Base-by-base conservation (phyloP, 2,329 filamentous ascomycete genomes). In the Penicillium thymicola region DNA sequence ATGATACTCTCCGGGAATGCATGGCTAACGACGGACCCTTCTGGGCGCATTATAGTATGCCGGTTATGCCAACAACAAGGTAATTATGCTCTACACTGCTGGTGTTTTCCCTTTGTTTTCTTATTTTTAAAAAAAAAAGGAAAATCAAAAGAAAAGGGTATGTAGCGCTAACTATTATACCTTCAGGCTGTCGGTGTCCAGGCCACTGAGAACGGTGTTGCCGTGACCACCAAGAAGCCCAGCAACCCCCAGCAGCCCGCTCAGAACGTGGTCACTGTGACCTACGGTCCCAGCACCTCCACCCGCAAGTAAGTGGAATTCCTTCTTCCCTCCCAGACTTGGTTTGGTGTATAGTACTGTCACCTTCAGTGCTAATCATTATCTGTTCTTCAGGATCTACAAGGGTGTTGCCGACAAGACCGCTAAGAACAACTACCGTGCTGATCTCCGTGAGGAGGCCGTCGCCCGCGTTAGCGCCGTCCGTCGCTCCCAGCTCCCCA, bases 11-110 rank as follows among this genome's bases (percentile, higher is more conserved):
- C 46, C 8, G 55, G 48, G 59, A 58, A 62, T 59, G 21, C 56
- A 52, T 49, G 38, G 59, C 65, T 72, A 55, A 73, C 54, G 47
- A 42, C 23, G 30, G 59, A 28, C 38, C 55, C 11, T 49, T 37
- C 45, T 51, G 36, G 49, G 38, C 40, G 41, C n/a, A 28, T 59
- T 58, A 48, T 75, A 95, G 90, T 85, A 96, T 79, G 90, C 90
- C 72, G 94, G 94, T 74, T 95, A 92, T 79, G 86, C 90, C 79
- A 96, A 96, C 83, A 85, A 88, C 77, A 94, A 96, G 89, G 91
- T 94, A 89, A 51, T 16, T 36, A 32, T 14, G 10, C 16, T 14
- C 30, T 11, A 16, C 21, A 27, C 38, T 70, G 7, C 36, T 48
- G 49, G 16, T 36, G 23, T 49, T 51, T 51, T 54, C 40, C 50